phyloP scores from a whole-genome alignment of 2,329 filamentous ascomycete species.

The Geoglossum cookeanum region DNA sequence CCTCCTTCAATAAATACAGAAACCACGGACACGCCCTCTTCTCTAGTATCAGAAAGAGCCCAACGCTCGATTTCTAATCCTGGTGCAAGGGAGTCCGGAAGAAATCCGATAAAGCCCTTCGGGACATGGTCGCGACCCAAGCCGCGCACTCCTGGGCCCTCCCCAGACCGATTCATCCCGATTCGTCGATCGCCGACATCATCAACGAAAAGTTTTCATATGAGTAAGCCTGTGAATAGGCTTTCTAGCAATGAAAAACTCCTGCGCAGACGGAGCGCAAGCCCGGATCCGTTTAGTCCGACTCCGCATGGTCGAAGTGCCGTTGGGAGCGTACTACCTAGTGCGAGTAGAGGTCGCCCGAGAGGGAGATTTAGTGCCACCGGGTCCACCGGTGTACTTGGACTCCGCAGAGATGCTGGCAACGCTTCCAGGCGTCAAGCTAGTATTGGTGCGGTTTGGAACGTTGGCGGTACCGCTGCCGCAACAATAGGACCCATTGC shows the following conservation, averaged over 20 bases:
- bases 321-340: slow-evolving; percentile 5
- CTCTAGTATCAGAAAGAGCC: neutral
- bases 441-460: slow-evolving; percentile 56
- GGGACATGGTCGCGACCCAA: neutral
- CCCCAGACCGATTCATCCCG: slow-evolving; percentile 38
- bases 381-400: slow-evolving; percentile 14
- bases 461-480: slow-evolving; percentile 51
- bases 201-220: slow-evolving; percentile 29
- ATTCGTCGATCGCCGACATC: slow-evolving; percentile 22
- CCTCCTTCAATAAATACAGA: neutral
- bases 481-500: slow-evolving; percentile 25
- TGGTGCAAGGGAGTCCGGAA: neutral
- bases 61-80: neutral
- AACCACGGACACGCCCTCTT: too few species aligned
- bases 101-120: neutral
- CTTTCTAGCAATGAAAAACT: slow-evolving; percentile 28
- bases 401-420: slow-evolving; percentile 23
- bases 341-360: slow-evolving; percentile 13
- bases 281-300: slow-evolving; percentile 34
- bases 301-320: slow-evolving; percentile 15
- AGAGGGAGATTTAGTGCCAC: slow-evolving; percentile 13
- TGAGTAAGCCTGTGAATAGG: slow-evolving; percentile 28
- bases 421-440: slow-evolving; percentile 32
- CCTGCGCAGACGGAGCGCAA: slow-evolving; percentile 23
- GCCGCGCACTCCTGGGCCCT: neutral